phyloP scores from a whole-genome alignment of 164 flowering plant genomes.

The Dillenia turbinata region DNA sequence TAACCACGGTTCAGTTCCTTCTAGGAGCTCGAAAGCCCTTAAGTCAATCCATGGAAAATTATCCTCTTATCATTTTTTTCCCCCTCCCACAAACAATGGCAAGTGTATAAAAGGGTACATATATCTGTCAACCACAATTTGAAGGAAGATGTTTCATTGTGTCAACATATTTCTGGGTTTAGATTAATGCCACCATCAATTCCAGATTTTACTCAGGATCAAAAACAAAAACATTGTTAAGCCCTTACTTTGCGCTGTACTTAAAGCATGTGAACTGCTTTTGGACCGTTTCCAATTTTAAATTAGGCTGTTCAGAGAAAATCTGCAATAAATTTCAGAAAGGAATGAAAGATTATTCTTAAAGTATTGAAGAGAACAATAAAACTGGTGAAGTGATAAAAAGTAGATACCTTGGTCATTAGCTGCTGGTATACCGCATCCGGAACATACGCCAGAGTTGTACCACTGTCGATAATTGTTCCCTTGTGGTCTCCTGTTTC shows the following conservation, averaged over 20 bases:
- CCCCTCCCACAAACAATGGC: no score
- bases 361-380: not conserved
- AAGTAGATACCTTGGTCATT: slow-evolving; percentile 28
- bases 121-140: no score
- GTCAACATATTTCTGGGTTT: no score
- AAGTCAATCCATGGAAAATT: no score
- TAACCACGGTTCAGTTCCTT: no score
- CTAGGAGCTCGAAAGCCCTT: no score
- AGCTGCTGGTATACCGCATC: slow-evolving; percentile 41
- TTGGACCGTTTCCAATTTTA: slow-evolving; percentile 38
- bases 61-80: no score
- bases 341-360: slow-evolving; percentile 1
- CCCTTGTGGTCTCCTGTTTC: slow-evolving; percentile 43
- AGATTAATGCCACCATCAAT: not conserved
- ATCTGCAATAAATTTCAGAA: slow-evolving; percentile 28
- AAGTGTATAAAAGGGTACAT: no score
- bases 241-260: slow-evolving; percentile 41
- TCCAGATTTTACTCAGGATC: not conserved
- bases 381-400: slow-evolving; percentile 3
- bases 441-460: slow-evolving; percentile 90
- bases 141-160: not conserved
- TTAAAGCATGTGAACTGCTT: slow-evolving; percentile 43
- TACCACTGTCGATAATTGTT: slow-evolving; percentile 90
- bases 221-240: not conserved
- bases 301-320: slow-evolving; percentile 29